phyloP scores from a whole-genome alignment of 2,329 filamentous ascomycete genomes.

The Cladosporium sp. region DNA sequence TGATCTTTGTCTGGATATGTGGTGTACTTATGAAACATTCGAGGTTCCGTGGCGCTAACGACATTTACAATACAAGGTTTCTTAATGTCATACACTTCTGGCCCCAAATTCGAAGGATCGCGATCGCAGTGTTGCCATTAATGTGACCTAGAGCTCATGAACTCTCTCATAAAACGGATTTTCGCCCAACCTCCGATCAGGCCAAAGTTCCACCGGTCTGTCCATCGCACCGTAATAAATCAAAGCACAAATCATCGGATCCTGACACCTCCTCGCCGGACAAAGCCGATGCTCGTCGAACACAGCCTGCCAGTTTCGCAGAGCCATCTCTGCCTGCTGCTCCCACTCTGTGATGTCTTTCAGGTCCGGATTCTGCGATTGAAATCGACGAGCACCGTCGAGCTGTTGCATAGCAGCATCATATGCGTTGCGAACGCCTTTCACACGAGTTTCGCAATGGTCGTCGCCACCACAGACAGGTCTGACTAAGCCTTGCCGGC shows the following conservation, averaged over 20 bases:
- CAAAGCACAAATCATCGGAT: neutral
- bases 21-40: neutral
- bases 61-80: neutral
- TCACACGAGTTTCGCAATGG: neutral
- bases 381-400: neutral
- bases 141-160: neutral
- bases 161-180: neutral
- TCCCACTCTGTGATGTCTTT: neutral
- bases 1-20: neutral
- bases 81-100: neutral
- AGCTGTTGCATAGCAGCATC: neutral
- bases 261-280: neutral
- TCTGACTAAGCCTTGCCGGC: neutral
- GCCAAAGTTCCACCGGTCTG: conserved; percentile 4
- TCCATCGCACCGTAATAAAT: neutral
- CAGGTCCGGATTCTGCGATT: neutral
- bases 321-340: neutral
- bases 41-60: neutral
- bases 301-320: neutral
- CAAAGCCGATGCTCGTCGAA: neutral
- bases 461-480: neutral
- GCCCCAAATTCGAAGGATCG: neutral
- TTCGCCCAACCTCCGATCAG: neutral
- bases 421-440: neutral
- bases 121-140: too few relatives aligned